Conservation (phyloP, 495 filamentous ascomycete genomes). For the Aspergillus nidulans region DNA sequence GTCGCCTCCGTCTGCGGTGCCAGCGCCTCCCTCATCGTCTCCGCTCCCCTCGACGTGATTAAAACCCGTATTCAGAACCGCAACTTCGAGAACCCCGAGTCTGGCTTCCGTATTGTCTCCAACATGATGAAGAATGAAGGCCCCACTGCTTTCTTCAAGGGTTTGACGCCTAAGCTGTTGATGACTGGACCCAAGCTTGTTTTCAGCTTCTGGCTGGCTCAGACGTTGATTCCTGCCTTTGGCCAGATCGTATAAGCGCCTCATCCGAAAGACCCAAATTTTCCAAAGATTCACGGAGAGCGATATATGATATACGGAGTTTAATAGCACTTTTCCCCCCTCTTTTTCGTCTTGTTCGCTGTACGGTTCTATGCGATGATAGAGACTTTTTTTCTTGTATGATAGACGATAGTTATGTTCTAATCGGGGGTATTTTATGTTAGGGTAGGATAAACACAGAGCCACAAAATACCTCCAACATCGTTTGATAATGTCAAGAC, state of each 20-base stretch:
- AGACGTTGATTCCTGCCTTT: slow-evolving; percentile 80
- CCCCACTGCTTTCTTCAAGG: slow-evolving; percentile 88
- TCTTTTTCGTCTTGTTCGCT: slow-evolving; percentile 6
- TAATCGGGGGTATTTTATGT: slow-evolving; percentile 1
- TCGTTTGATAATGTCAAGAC: no score
- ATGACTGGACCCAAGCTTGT: slow-evolving; percentile 99
- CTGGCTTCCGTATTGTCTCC: slow-evolving; percentile 80
- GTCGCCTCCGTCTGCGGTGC: slow-evolving; percentile 93
- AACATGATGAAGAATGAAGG: slow-evolving; percentile 94
- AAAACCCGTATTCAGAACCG: slow-evolving; percentile 99
- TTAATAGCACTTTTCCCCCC: slow-evolving; percentile 17
- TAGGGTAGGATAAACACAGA: no score
- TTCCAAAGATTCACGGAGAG: slow-evolving; percentile 14
- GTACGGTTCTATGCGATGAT: slow-evolving; percentile 6
- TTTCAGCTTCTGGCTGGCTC: slow-evolving; percentile 99
- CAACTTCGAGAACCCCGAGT: slow-evolving; percentile 97
- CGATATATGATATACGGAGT: slow-evolving; percentile 17
- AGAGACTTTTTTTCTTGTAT: slow-evolving; percentile 19
- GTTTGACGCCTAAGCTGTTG: slow-evolving; percentile 89
- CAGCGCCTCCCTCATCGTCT: slow-evolving; percentile 86
- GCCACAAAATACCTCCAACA: no score
- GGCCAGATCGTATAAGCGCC: slow-evolving; percentile 50
- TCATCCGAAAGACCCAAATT: not conserved
- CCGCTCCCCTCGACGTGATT: slow-evolving; percentile 95
- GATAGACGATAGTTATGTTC: slow-evolving; percentile 17